These are phyloP conservation scores for Puccinia hordei DNA, from an alignment of 1,284 basidiomycete genomes.

Conservation along the genomic window DNA sequence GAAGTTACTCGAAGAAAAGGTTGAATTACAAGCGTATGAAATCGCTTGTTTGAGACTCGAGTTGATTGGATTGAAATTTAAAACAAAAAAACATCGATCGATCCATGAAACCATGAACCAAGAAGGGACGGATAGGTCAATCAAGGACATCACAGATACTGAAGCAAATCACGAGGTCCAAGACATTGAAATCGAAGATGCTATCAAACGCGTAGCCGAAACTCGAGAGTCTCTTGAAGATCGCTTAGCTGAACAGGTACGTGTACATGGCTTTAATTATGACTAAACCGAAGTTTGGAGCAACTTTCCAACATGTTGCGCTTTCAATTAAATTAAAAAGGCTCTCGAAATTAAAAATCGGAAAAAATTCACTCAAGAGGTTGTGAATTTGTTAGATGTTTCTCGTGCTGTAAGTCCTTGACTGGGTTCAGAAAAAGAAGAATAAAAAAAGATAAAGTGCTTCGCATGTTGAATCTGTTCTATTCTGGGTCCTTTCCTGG, in stretches of 20 bases:
- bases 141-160: neutral
- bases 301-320: neutral
- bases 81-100: neutral
- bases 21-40: conserved; percentile 31
- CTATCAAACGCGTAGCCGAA: conserved; percentile 20
- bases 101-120: neutral
- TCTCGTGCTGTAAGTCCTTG: conserved; percentile 25
- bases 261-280: neutral
- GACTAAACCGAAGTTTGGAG: neutral
- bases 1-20: conserved; percentile 21
- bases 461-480: neutral
- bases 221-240: conserved; percentile 16
- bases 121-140: neutral
- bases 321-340: neutral
- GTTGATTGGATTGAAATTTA: conserved; percentile 15
- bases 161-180: neutral
- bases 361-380: conserved; percentile 25
- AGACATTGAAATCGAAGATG: conserved; percentile 23
- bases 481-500: neutral
- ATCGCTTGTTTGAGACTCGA: conserved; percentile 29
- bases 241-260: neutral
- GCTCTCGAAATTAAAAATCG: conserved; percentile 19
- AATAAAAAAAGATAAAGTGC: neutral
- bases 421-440: too few species aligned
- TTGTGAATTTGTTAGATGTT: conserved; percentile 30